Base-by-base conservation (phyloP, 2,329 filamentous ascomycete genomes). In the Decorospora gaudefroyi region DNA sequence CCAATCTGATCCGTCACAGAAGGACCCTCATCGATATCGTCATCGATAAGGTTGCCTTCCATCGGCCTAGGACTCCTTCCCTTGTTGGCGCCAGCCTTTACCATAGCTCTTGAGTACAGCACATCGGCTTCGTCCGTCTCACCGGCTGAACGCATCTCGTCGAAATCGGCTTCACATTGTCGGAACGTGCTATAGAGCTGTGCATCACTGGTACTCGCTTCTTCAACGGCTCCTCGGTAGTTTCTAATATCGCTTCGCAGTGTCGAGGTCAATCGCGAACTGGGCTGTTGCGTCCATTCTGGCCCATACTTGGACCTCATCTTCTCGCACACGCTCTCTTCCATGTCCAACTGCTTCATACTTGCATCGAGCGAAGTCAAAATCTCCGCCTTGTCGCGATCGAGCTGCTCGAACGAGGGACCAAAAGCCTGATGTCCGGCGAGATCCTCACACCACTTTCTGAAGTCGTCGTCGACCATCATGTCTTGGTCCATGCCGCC, bases 251-350 rank as follows among this genome's bases (percentile, higher is more conserved):
- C 93, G 46, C 84, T 86, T 42, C 91, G 82, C 35, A 99, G 74
- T 0, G 92, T 97, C 3, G 88, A 85, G 1, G 92, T 99, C 27
- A 99, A 79, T 43, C 89, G 81, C 21, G 88, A 89, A 67, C 92
- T 97, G 8, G 93, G 93, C 64, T 99, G 93, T 63, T 99, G 93
- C 12, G 90, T 96, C 93, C 93, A 99, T 41, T 97, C 92, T 18
- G 79, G 81, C 42, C 92, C 91, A 67, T 97, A 97, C 69, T 99
- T 99, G 9, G 90, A 95, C 32, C 93, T 83, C 93, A 99, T 99
- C 77, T 97, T 99, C 70, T 99, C 93, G 68, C 93, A 99, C 0
- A 97, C 89, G 42, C 89, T 95, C 73, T 97, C 95, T 70, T 99
- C 93, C 84, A 93, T 90, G 57, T 99, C 93, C 28, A 99, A 74